These are phyloP conservation scores for Camelina sativa DNA, from an alignment of 345 rosid species.

Conservation along the genomic window DNA sequence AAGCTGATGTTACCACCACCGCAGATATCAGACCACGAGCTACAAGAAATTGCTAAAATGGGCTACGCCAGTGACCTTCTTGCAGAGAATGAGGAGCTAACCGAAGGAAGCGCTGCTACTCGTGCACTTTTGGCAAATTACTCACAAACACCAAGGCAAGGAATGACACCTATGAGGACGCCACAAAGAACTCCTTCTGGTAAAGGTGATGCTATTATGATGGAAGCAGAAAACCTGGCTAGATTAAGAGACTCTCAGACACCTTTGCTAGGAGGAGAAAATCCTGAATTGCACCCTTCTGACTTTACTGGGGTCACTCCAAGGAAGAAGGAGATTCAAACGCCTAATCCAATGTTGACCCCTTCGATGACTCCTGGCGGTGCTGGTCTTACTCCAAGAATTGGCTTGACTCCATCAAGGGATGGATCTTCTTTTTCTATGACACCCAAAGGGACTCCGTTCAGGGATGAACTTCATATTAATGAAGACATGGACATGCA, in stretches of 20 bases:
- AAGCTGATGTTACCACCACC: conserved; percentile 98
- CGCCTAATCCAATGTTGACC: conserved; percentile 91
- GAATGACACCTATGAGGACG: conserved; percentile 89
- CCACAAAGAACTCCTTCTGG: conserved; percentile 98
- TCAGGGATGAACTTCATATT: conserved; percentile 95
- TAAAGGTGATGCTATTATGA: conserved; percentile 96
- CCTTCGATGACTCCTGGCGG: conserved; percentile 93
- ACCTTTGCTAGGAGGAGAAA: conserved; percentile 94
- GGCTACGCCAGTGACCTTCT: conserved; percentile 94
- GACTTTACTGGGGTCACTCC: conserved; percentile 99
- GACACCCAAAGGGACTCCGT: conserved; percentile 96
- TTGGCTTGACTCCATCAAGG: conserved; percentile 91
- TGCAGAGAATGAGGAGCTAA: conserved; percentile 80
- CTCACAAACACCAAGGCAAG: conserved; percentile 82
- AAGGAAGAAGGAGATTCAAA: conserved; percentile 80
- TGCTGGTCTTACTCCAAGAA: conserved; percentile 80
- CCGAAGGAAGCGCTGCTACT: conserved; percentile 93
- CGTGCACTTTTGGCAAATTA: conserved; percentile 94
- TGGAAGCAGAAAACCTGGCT: conserved; percentile 99
- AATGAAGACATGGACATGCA: conserved; percentile 89
- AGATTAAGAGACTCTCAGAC: conserved; percentile 97
- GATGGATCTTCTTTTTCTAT: conserved; percentile 77
- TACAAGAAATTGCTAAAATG: conserved; percentile 98
- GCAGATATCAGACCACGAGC: conserved; percentile 92
- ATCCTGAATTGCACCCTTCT: conserved; percentile 98